phyloP scores from a whole-genome alignment of 73 alveolate genomes.

The Effrenium voratum region DNA sequence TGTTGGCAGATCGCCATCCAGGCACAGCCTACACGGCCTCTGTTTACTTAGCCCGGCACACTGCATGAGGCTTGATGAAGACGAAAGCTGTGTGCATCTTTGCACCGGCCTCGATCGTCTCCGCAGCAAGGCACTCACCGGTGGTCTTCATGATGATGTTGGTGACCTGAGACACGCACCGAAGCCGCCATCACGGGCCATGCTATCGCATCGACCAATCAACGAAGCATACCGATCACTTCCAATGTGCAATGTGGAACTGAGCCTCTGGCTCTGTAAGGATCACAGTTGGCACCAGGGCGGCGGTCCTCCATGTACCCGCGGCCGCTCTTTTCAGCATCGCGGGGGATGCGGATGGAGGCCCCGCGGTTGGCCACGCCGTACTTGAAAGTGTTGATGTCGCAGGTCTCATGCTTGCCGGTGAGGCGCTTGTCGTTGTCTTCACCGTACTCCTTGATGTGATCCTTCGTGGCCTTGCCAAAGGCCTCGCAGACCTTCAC shows the following conservation, averaged over 20 bases:
- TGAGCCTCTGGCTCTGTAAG: constrained; percentile 2
- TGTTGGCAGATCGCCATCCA: neutral
- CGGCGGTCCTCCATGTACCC: constrained; percentile 75
- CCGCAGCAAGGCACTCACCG: constrained; percentile 68
- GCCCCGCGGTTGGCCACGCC: constrained; percentile 98
- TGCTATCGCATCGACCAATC: neutral
- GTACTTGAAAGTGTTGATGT: constrained; percentile 95
- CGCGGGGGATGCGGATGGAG: constrained; percentile 97
- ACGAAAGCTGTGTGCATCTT: constrained; percentile 83
- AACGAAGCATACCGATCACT: neutral
- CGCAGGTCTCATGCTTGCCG: constrained; percentile 97
- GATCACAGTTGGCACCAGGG: constrained; percentile 80
- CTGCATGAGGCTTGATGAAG: constrained; percentile 93
- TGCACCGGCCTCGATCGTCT: constrained; percentile 75
- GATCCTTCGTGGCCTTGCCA: constrained; percentile 91
- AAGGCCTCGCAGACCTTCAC: constrained; percentile 84
- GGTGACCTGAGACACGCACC: constrained; percentile 21
- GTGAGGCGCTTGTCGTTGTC: constrained; percentile 97
- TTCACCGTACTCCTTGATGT: constrained; percentile 94
- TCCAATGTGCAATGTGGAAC: neutral
- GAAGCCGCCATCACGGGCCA: neutral
- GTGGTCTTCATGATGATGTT: constrained; percentile 87
- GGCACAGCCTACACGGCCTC: neutral
- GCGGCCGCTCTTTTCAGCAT: constrained; percentile 90
- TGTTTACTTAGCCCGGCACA: neutral